phyloP scores from a whole-genome alignment of 768 basidiomycete genomes.

The Boletus sp. region DNA sequence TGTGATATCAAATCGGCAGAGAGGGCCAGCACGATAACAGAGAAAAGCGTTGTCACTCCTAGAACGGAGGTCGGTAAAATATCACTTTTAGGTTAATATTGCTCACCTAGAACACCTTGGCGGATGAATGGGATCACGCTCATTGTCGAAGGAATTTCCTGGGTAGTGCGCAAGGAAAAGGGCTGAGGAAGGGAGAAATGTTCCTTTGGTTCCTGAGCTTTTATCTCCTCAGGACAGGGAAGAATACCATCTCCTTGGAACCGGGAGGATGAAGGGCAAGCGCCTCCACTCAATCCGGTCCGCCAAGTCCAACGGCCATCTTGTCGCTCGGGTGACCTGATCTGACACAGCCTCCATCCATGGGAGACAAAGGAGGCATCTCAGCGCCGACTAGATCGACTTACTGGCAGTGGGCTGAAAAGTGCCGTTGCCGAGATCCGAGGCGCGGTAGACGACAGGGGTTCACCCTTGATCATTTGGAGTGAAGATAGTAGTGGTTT shows the following conservation, averaged over 20 bases:
- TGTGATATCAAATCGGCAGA: constrained; percentile 28
- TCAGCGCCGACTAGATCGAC: background rate
- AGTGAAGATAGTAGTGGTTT: background rate
- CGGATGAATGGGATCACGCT: constrained; percentile 14
- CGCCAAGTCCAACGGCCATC: background rate
- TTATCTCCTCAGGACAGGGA: constrained; percentile 10
- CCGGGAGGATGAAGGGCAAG: background rate
- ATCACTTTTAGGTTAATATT: background rate
- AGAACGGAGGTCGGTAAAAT: background rate
- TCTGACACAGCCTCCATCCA: background rate
- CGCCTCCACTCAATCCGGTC: background rate
- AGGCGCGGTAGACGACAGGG: background rate
- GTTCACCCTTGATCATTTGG: background rate
- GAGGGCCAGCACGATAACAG: constrained; percentile 32
- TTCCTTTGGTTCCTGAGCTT: background rate
- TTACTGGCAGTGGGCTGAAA: no score
- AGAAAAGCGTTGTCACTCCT: constrained; percentile 23
- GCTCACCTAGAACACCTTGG: constrained; percentile 22
- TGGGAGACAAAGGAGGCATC: background rate
- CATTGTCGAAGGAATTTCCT: constrained; percentile 10
- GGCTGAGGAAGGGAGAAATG: background rate
- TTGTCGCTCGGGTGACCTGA: background rate
- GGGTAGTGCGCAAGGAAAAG: background rate
- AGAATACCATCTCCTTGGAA: background rate
- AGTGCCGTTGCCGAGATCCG: background rate